Evolutionary conservation across 1,284 basidiomycete species (phyloP), one percentile per base, ranked within the genome.

Genomic region (Lignosus rhinocerotis): DNA sequence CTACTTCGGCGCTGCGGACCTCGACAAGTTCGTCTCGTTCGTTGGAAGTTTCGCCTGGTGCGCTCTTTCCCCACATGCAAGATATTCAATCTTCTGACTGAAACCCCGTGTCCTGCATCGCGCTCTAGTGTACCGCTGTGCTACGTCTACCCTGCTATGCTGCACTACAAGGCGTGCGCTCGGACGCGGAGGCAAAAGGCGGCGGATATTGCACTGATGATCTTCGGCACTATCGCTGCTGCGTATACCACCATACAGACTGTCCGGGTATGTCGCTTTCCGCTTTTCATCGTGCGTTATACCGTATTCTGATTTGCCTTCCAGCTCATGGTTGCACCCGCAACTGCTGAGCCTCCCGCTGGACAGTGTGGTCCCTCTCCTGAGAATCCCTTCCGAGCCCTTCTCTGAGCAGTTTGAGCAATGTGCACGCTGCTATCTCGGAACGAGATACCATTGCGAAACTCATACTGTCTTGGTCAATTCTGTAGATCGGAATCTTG

Each of bases 21-120:
- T 99, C 53, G 97, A 99, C 79, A 98, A 98, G 77, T 98, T 98
- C 72, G 96, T 99, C 14, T 86, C 93, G 14, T 85, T 99, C 66
- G 85, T 99, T 58, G 96, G 96, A 19, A 91, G 91, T 67, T 93
- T 97, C 68, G 96, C 96, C 56, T 98, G 95, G 94, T 94, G 65
- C 67, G 91, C 80, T 33, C 65, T 47, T 49, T 25, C 34, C n/a
- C 19, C 17, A 16, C 7, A 16, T 21, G n/a, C 12, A 3, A 7
- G 25, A 8, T 10, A 31, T 17, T n/a, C 53, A 25, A 39, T 32
- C 32, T 25, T 30, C 46, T 44, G 58, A 45, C 31, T 63, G 21
- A 34, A 19, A 0, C 9, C 14, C 3, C 25, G 21, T 25, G 33
- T 12, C 21, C 44, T 45, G 53, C 25, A 25, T 25, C 25, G 25